Conservation (phyloP, 441 rosid genomes). For the Brassica hybrid region DNA sequence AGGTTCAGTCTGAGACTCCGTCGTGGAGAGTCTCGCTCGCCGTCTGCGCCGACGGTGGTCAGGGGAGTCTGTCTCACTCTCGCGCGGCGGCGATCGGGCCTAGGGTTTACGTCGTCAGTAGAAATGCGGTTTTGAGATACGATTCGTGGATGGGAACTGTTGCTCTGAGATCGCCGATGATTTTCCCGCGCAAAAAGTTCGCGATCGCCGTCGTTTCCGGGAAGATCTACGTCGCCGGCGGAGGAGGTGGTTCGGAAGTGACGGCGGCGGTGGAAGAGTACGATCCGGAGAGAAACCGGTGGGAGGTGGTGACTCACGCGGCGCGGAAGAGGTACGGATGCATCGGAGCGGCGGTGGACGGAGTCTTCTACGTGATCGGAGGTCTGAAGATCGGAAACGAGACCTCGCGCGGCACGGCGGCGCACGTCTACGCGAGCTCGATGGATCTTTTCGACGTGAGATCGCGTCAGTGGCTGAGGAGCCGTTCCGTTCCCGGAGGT, state of each 20-base stretch:
- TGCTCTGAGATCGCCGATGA: conserved; percentile 55
- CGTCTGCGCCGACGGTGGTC: conserved; percentile 34
- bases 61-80: conserved; percentile 48
- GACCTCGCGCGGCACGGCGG: conserved; percentile 51
- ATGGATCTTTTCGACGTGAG: conserved; percentile 84
- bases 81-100: conserved; percentile 71
- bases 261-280: conserved; percentile 74
- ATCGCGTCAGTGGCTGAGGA: conserved; percentile 68
- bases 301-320: conserved; percentile 65
- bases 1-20: conserved; percentile 25
- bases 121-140: conserved; percentile 57
- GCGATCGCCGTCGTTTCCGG: conserved; percentile 67
- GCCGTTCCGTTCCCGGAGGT: conserved; percentile 80
- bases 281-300: conserved; percentile 64
- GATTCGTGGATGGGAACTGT: conserved; percentile 66
- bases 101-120: conserved; percentile 59
- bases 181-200: conserved; percentile 66
- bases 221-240: conserved; percentile 80
- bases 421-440: conserved; percentile 72
- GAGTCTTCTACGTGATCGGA: conserved; percentile 82
- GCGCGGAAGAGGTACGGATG: conserved; percentile 79
- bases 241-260: conserved; percentile 53
- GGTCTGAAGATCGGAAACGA: conserved; percentile 69
- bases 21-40: conserved; percentile 50
- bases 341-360: conserved; percentile 75